Percentiles rank a stretch among this genome's conserved stretches.
Conservation (phyloP, 108 stramenopile genomes). For the Mediolabrus comicus region DNA sequence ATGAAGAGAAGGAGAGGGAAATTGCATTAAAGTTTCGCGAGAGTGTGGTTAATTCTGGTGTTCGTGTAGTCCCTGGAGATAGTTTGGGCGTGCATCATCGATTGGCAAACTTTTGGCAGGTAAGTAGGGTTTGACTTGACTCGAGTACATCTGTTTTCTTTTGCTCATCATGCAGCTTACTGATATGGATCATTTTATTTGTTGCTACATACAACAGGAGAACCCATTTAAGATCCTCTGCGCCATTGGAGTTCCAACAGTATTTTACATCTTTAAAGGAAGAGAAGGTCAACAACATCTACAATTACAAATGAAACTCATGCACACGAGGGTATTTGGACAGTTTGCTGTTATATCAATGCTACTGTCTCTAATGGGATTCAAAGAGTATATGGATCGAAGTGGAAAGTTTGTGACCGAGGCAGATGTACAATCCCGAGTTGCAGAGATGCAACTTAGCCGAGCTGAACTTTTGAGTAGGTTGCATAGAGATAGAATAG, state of each 20-base stretch:
- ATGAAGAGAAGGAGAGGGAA: constrained; percentile 28
- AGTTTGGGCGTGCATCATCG: constrained; percentile 53
- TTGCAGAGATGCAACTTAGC: constrained; percentile 70
- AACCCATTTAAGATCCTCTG: constrained; percentile 79
- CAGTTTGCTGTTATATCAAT: constrained; percentile 79
- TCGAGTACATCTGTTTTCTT: background rate
- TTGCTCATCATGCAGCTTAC: background rate
- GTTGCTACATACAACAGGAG: too few species aligned
- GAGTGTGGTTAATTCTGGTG: constrained; percentile 60
- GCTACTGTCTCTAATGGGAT: constrained; percentile 73
- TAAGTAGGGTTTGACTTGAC: background rate
- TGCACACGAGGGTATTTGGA: constrained; percentile 89
- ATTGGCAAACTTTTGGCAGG: constrained; percentile 69
- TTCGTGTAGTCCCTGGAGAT: constrained; percentile 69
- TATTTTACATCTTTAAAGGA: constrained; percentile 72
- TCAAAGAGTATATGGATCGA: constrained; percentile 83
- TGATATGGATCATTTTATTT: background rate
- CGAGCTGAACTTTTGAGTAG: constrained; percentile 51
- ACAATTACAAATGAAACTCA: constrained; percentile 58
- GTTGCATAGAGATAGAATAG: constrained; percentile 48
- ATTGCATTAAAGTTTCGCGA: constrained; percentile 48
- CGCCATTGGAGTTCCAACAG: constrained; percentile 63
- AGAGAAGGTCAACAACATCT: constrained; percentile 68
- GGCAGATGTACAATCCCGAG: constrained; percentile 59
- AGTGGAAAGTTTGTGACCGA: constrained; percentile 76